Evolutionary conservation across 352 stramenopile genomes (phyloP), one percentile per base, ranked within the genome.

Genomic region (Stephanocyclus meneghinianus): DNA sequence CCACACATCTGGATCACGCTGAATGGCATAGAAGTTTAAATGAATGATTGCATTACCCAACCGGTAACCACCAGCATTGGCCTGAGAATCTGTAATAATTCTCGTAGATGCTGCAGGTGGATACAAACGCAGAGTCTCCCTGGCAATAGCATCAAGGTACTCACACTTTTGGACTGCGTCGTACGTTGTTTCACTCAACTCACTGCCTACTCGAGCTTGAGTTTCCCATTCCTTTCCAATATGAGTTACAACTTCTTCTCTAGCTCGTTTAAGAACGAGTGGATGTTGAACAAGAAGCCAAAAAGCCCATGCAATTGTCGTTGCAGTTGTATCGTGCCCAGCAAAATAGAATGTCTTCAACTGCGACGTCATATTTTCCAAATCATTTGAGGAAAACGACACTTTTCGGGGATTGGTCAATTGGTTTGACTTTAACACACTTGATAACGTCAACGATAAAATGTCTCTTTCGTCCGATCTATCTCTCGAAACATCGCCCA

Each of bases 281-380:
- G 78, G 83, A 71, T 89, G 56, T 50, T 85, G 60, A 11, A 56
- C 13, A 10, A 89, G 44, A 2, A 87, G 48, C 78, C 79, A 89
- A 30, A 71, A 75, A 18, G 83, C 72, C 83, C 83, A 89, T 2
- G 80, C 44, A 53, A 89, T 86, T 0, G 70, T 79, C 6, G 76
- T 80, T 10, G 83, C 83, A 0, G 83, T 86, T 40, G 83, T 89
- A 61, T 89, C 83, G 65, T 89, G 76, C 18, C 83, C 83, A 53
- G 83, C 83, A 66, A 89, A 87, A 53, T 82, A 89, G 69, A 86
- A 84, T 21, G 82, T 86, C 59, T 86, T 85, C 16, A 87, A 65
- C 37, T 87, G 76, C 47, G 48, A 70, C 0, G 62, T 78, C 45
- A 78, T 69, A 57, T 60, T 69, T 47, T 77, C 74, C 60, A 77